These are phyloP conservation scores for Conticribra weissflogii DNA, from an alignment of 108 stramenopile genomes.

Conservation along the genomic window DNA sequence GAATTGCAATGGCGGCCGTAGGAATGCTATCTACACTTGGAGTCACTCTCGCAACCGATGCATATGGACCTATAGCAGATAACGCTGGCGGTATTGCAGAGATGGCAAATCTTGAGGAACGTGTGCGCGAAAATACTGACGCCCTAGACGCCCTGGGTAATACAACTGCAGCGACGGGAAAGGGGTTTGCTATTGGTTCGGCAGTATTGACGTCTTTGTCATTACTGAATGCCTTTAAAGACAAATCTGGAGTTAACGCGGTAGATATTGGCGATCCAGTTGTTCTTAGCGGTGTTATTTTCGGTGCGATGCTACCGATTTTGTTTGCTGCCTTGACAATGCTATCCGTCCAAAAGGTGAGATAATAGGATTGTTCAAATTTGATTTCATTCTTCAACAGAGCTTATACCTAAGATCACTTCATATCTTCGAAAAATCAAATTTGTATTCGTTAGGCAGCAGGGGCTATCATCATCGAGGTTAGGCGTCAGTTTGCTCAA, in stretches of 20 bases:
- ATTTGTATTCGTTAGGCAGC: constrained; percentile 78
- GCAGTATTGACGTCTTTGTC: constrained; percentile 97
- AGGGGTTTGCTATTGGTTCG: constrained; percentile 99
- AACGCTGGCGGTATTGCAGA: constrained; percentile 99
- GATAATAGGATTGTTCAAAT: not conserved
- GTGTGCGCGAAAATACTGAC: constrained; percentile 97
- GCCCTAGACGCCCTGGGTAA: constrained; percentile 98
- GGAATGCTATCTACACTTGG: constrained; percentile 98
- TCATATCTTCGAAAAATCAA: too few relatives aligned
- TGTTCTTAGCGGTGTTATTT: constrained; percentile 93
- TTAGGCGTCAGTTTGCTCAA: constrained; percentile 97
- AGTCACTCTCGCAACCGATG: constrained; percentile 98
- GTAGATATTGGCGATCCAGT: constrained; percentile 94
- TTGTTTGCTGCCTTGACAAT: constrained; percentile 99
- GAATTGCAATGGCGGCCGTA: constrained; percentile 95
- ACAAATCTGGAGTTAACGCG: constrained; percentile 59
- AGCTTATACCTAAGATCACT: too few relatives aligned
- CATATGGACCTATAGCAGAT: constrained; percentile 98
- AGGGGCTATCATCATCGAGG: constrained; percentile 97
- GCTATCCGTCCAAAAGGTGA: constrained; percentile 82
- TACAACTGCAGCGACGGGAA: constrained; percentile 99
- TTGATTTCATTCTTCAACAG: not conserved
- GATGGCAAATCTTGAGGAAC: constrained; percentile 95
- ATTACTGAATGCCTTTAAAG: constrained; percentile 94
- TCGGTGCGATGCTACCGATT: constrained; percentile 98